Conservation (phyloP, 257 asterid genomes). For the Coffea canephora region DNA sequence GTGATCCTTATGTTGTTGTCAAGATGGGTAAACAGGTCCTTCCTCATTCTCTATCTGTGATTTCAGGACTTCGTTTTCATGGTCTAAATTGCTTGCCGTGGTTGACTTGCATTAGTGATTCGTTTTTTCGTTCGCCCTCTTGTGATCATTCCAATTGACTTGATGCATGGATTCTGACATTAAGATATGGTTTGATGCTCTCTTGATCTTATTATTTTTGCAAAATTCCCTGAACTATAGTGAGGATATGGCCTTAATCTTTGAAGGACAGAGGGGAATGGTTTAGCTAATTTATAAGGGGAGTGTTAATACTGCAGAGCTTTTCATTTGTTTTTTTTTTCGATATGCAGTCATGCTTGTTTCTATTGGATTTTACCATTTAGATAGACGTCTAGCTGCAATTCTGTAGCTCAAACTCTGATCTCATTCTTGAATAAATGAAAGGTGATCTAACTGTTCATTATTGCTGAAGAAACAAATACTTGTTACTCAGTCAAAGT, state of each 20-base stretch:
- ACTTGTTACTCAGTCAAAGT: not conserved
- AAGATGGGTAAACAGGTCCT: conserved; percentile 42
- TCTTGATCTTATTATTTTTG: not conserved
- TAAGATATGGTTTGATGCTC: not conserved
- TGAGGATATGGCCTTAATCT: not conserved
- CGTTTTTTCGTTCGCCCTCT: not conserved
- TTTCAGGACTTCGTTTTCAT: not conserved
- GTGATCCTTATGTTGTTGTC: conserved; percentile 56
- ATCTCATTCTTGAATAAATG: not conserved
- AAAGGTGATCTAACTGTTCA: not conserved
- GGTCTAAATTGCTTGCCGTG: not conserved
- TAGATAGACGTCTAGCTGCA: not conserved
- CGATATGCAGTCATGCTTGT: not conserved
- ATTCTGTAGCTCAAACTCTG: not conserved
- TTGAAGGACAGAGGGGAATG: not conserved
- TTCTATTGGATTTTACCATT: not conserved
- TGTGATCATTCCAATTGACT: not conserved
- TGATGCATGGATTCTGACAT: not conserved
- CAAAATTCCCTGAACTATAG: not conserved
- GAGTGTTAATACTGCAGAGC: not conserved
- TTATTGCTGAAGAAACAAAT: not conserved
- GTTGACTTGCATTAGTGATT: conserved; percentile 1
- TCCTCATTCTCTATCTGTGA: not conserved
- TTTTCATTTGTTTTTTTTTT: not conserved
- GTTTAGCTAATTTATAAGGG: not conserved